Percentiles rank a stretch among this genome's conserved stretches.
Evolutionary conservation across 371 early-diverging fungal species (phyloP).

Genomic region (Nematocida ausubeli): DNA sequence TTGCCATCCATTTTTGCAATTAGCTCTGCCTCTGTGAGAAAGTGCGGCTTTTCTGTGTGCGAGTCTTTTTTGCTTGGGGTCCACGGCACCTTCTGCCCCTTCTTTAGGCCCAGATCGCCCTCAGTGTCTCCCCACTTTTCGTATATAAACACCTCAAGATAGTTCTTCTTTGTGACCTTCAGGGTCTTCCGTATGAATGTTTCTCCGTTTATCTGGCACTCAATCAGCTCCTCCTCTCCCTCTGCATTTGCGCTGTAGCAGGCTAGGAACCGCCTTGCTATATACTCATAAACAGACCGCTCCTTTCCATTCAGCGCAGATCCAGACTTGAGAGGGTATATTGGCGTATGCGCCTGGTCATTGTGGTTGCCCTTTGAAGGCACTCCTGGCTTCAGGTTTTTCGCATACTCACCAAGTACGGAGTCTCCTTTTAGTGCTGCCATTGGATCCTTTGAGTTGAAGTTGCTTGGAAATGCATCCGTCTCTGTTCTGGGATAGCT

Average conservation of each 20-base stretch:
- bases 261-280: slow-evolving; percentile 83
- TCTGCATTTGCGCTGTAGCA: slow-evolving; percentile 86
- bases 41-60: slow-evolving; percentile 74
- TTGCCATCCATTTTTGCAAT: slow-evolving; percentile 90
- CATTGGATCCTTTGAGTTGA: slow-evolving; percentile 71
- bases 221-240: slow-evolving; percentile 77
- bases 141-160: slow-evolving; percentile 85
- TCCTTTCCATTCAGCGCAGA: slow-evolving; percentile 71
- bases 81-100: slow-evolving; percentile 64
- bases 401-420: slow-evolving; percentile 54
- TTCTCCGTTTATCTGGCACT: slow-evolving; percentile 72
- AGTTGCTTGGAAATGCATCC: slow-evolving; percentile 76
- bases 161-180: slow-evolving; percentile 74
- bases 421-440: slow-evolving; percentile 54
- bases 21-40: slow-evolving; percentile 84
- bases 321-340: slow-evolving; percentile 82
- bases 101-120: slow-evolving; percentile 73
- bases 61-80: slow-evolving; percentile 68
- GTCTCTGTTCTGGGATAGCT: slow-evolving; percentile 99
- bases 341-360: slow-evolving; percentile 98
- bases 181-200: slow-evolving; percentile 69
- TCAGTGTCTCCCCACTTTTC: slow-evolving; percentile 80
- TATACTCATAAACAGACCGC: slow-evolving; percentile 78
- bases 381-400: slow-evolving; percentile 1
- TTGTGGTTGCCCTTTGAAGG: slow-evolving; percentile 84